phyloP scores from a whole-genome alignment of 805 yeast species.

The Cephaloascus fragrans region DNA sequence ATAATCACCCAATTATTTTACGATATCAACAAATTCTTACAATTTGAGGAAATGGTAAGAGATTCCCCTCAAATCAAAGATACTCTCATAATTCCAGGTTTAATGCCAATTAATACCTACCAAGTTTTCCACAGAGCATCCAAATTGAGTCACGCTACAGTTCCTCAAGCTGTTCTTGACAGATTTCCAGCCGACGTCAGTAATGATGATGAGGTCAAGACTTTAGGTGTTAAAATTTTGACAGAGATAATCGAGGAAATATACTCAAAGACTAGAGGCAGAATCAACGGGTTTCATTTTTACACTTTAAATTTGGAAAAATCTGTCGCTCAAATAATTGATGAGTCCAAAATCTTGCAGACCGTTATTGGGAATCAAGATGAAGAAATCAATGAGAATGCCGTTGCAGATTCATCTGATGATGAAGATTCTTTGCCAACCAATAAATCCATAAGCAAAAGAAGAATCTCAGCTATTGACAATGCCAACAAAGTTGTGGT shows the following conservation, averaged over 20 bases:
- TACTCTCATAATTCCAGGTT: conserved; percentile 70
- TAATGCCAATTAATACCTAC: conserved; percentile 86
- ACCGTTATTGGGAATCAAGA: conserved; percentile 29
- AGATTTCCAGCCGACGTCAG: conserved; percentile 47
- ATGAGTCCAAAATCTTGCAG: conserved; percentile 42
- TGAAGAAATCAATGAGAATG: conserved; percentile 17
- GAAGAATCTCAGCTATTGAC: conserved; percentile 27
- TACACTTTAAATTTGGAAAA: conserved; percentile 89
- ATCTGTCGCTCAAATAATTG: conserved; percentile 78
- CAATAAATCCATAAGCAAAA: conserved; percentile 4
- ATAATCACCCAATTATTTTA: conserved; percentile 86
- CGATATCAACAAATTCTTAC: conserved; percentile 69
- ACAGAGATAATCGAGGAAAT: conserved; percentile 54
- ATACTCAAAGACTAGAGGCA: conserved; percentile 38
- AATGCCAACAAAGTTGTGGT: conserved; percentile 31
- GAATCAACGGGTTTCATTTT: conserved; percentile 81
- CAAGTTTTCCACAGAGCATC: conserved; percentile 79
- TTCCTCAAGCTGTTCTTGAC: conserved; percentile 48
- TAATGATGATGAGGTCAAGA: conserved; percentile 71
- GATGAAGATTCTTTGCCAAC: conserved; percentile 8
- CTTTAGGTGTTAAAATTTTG: conserved; percentile 70
- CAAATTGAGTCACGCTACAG: conserved; percentile 78
- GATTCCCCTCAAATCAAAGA: conserved; percentile 26
- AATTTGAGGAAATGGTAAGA: conserved; percentile 48
- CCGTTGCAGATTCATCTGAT: conserved; percentile 31